Conservation (phyloP, 495 filamentous ascomycete species). For the Aspergillus kassunensis region DNA sequence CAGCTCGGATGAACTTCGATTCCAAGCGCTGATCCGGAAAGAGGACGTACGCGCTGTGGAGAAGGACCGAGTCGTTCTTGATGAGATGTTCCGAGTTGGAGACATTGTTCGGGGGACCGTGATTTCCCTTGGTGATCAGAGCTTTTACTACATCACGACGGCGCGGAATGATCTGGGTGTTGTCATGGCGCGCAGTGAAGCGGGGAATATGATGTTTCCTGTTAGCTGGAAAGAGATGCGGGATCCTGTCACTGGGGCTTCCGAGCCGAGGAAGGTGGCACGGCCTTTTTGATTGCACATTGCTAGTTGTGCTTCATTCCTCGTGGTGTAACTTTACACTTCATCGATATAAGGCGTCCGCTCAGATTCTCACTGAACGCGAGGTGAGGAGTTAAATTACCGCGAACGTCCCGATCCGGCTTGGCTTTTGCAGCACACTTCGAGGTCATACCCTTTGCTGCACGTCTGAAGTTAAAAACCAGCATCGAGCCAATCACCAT, state of each 20-base stretch:
- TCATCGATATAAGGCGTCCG: no score
- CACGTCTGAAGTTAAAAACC: neutral
- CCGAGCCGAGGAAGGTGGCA: constrained; percentile 86
- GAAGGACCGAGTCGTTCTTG: constrained; percentile 88
- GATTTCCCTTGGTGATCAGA: constrained; percentile 87
- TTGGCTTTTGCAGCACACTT: neutral
- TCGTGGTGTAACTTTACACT: neutral
- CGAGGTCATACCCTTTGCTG: neutral
- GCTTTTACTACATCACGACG: constrained; percentile 88
- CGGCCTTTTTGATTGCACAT: constrained; percentile 67
- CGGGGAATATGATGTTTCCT: constrained; percentile 84
- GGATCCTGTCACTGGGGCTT: constrained; percentile 72
- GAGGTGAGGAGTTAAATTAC: neutral
- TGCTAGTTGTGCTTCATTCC: neutral
- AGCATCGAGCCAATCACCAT: neutral
- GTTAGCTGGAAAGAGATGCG: constrained; percentile 92
- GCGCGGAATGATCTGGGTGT: constrained; percentile 89
- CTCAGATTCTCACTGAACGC: no score
- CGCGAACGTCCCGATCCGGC: neutral
- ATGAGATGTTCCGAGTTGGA: constrained; percentile 87
- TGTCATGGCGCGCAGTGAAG: constrained; percentile 87
- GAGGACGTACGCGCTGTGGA: constrained; percentile 94
- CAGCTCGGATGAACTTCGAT: constrained; percentile 47
- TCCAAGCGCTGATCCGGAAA: constrained; percentile 54
- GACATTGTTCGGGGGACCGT: constrained; percentile 90